Evolutionary conservation across 805 yeast species (phyloP).

Genomic region (Yamadazyma nakazawae): DNA sequence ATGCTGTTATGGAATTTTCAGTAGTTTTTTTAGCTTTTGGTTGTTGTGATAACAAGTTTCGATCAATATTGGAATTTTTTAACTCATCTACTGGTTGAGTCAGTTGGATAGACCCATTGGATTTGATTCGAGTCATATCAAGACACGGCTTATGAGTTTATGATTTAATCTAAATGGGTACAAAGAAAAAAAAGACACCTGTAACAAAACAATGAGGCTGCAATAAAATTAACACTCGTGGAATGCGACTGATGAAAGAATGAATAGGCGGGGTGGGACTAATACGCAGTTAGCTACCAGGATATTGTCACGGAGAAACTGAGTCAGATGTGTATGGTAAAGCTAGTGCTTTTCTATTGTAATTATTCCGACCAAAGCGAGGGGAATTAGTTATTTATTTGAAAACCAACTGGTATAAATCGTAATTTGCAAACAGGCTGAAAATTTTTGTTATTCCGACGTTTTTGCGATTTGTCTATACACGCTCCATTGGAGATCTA

Average conservation of each 20-base stretch:
- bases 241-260: not conserved
- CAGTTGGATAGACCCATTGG: not conserved
- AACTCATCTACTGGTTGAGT: not conserved
- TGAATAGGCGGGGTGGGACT: not conserved
- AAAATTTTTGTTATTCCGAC: constrained; percentile 4
- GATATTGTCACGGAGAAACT: not conserved
- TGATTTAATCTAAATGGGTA: not conserved
- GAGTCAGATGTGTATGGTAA: not conserved
- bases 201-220: constrained; percentile 2
- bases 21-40: not conserved
- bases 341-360: not conserved
- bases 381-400: not conserved
- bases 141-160: not conserved
- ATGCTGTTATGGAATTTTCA: not conserved
- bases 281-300: not conserved
- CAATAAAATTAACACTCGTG: constrained; percentile 2
- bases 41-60: not conserved
- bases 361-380: not conserved
- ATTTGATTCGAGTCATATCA: not conserved
- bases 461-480: constrained; percentile 2
- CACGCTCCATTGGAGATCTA: not conserved
- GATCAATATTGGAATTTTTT: not conserved
- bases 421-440: not conserved
- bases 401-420: not conserved
- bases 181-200: not conserved